A percentile compares a stretch with the other conserved stretches of the same genome.
These are phyloP conservation scores for Amyloporia xantha DNA, from an alignment of 768 basidiomycete genomes.

Conservation along the genomic window DNA sequence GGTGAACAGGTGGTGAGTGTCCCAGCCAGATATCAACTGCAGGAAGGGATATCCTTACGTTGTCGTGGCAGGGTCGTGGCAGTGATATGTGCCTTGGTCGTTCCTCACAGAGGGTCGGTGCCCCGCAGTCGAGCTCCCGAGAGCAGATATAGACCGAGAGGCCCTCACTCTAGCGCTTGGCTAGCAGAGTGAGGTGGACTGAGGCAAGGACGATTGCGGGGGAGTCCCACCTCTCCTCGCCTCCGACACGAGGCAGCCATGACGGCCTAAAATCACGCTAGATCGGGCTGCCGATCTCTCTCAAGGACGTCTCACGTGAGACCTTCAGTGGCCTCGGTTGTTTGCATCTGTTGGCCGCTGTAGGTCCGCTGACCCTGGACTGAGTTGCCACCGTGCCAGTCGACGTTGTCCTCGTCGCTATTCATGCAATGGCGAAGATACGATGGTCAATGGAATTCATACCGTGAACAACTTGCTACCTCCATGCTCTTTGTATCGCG, in stretches of 20 bases:
- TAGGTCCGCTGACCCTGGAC: slow-evolving; percentile 9
- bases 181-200: slow-evolving; percentile 7
- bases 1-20: slow-evolving; percentile 1
- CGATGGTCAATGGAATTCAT: neutral
- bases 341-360: slow-evolving; percentile 9
- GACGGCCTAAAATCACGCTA: slow-evolving; percentile 11
- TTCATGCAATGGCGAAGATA: neutral
- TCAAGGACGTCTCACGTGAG: slow-evolving; percentile 1
- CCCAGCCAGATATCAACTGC: slow-evolving; percentile 5
- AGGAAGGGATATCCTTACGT: slow-evolving; percentile 5
- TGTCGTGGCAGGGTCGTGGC: slow-evolving; percentile 12
- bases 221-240: slow-evolving; percentile 15
- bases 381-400: neutral
- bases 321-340: neutral
- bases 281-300: slow-evolving; percentile 3
- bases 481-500: neutral
- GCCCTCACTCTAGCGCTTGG: slow-evolving; percentile 14
- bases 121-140: slow-evolving; percentile 14
- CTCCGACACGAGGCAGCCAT: slow-evolving; percentile 16
- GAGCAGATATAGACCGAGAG: slow-evolving; percentile 20
- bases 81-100: slow-evolving; percentile 4
- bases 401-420: neutral
- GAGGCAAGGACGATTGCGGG: slow-evolving; percentile 7
- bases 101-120: slow-evolving; percentile 6
- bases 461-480: neutral